Conservation (phyloP, 768 basidiomycete genomes). For the Austroboletus eburneus region DNA sequence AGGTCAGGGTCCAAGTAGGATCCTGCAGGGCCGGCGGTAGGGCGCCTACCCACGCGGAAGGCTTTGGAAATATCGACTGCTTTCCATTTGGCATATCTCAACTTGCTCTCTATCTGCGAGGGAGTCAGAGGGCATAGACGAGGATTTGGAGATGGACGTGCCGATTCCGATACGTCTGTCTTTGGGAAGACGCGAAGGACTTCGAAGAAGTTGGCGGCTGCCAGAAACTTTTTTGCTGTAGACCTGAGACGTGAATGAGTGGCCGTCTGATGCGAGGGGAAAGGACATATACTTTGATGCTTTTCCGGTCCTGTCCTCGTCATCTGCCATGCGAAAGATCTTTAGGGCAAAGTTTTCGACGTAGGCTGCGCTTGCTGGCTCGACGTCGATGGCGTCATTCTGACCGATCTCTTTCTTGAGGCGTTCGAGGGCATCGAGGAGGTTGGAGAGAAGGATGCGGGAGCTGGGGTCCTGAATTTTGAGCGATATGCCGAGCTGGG, state of each 20-base stretch:
- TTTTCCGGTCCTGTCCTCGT: conserved; percentile 78
- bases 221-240: conserved; percentile 93
- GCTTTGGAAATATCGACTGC: conserved; percentile 94
- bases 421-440: conserved; percentile 75
- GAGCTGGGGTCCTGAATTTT: conserved; percentile 63
- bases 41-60: conserved; percentile 86
- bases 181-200: conserved; percentile 74
- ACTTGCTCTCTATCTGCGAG: conserved; percentile 74
- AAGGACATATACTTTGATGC: conserved; percentile 59
- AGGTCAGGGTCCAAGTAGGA: conserved; percentile 28
- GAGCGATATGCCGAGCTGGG: conserved; percentile 77
- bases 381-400: conserved; percentile 79
- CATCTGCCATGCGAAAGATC: conserved; percentile 87
- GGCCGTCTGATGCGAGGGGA: neutral
- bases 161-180: conserved; percentile 52
- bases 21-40: conserved; percentile 73
- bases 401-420: conserved; percentile 73
- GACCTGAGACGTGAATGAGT: conserved; percentile 43
- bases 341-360: conserved; percentile 93
- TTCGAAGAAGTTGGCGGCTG: conserved; percentile 93
- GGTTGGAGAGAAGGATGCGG: conserved; percentile 62
- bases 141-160: conserved; percentile 28
- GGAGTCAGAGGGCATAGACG: conserved; percentile 1
- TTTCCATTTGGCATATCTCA: conserved; percentile 96
- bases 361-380: conserved; percentile 79